phyloP scores from a whole-genome alignment of 2,329 filamentous ascomycete genomes.

The Orbilia brochopaga region DNA sequence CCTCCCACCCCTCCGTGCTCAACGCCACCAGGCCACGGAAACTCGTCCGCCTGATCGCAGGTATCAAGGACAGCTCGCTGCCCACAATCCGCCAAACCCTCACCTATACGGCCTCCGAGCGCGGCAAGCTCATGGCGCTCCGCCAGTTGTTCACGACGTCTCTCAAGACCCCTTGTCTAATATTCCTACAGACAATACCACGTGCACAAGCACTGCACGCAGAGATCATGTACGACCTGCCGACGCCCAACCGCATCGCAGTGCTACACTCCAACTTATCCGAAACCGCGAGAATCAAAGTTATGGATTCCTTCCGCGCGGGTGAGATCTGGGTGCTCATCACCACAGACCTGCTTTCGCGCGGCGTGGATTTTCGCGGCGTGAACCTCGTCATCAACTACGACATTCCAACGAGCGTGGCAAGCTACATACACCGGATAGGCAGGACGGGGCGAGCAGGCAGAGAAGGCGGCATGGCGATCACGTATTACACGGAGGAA shows the following conservation, averaged over 20 bases:
- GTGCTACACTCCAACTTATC: conserved; percentile 88
- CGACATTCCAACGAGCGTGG: conserved; percentile 89
- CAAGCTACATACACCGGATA: conserved; percentile 89
- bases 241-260: conserved; percentile 78
- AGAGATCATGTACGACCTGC: conserved; percentile 93
- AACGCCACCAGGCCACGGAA: conserved; percentile 59
- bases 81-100: conserved; percentile 90
- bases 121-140: conserved; percentile 88
- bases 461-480: conserved; percentile 81
- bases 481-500: conserved; percentile 95
- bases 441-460: conserved; percentile 90
- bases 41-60: conserved; percentile 86
- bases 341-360: conserved; percentile 89
- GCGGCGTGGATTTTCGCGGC: conserved; percentile 91
- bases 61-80: conserved; percentile 91
- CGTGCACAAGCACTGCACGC: conserved; percentile 84
- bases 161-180: conserved; percentile 84
- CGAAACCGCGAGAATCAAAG: conserved; percentile 73
- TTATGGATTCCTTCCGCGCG: conserved; percentile 87
- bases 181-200: conserved; percentile 96
- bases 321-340: conserved; percentile 97
- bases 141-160: conserved; percentile 75
- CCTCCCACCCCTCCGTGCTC: conserved; percentile 26
- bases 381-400: conserved; percentile 98
- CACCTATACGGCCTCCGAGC: conserved; percentile 87